These are phyloP conservation scores for Hyphopichia khmerensis DNA, from an alignment of 1,139 yeast genomes.

Conservation along the genomic window DNA sequence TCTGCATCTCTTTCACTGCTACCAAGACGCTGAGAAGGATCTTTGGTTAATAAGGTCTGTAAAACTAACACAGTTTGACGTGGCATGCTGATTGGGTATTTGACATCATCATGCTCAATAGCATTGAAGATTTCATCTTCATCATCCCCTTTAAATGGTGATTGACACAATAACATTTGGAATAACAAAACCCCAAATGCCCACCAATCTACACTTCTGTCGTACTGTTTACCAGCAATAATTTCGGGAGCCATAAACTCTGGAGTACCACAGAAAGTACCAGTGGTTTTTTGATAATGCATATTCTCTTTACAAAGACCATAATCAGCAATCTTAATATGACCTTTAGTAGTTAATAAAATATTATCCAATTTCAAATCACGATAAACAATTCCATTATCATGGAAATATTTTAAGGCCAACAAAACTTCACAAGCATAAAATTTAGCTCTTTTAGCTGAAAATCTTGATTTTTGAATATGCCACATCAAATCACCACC, in stretches of 20 bases:
- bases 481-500: conserved; percentile 99
- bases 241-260: conserved; percentile 99
- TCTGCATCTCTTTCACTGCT: conserved; percentile 84
- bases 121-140: conserved; percentile 98
- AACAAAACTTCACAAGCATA: conserved; percentile 95
- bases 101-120: conserved; percentile 95
- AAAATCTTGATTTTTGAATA: conserved; percentile 87
- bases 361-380: conserved; percentile 95
- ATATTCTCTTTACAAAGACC: conserved; percentile 96
- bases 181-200: conserved; percentile 95
- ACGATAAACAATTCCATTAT: conserved; percentile 92
- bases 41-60: conserved; percentile 87
- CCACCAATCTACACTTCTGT: conserved; percentile 99
- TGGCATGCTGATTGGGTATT: conserved; percentile 97
- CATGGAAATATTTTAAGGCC: conserved; percentile 91
- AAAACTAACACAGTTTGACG: conserved; percentile 92
- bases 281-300: conserved; percentile 89
- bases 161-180: conserved; percentile 94
- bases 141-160: conserved; percentile 97
- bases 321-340: conserved; percentile 93
- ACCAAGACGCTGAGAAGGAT: conserved; percentile 81
- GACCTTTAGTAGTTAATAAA: conserved; percentile 86
- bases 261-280: conserved; percentile 98
- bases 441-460: conserved; percentile 89
- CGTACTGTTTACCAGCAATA: conserved; percentile 86